A percentile compares a stretch with the other conserved stretches of the same genome.
These are phyloP conservation scores for Thelonectria rubi DNA, from an alignment of 2,329 filamentous ascomycete species.

Conservation along the genomic window DNA sequence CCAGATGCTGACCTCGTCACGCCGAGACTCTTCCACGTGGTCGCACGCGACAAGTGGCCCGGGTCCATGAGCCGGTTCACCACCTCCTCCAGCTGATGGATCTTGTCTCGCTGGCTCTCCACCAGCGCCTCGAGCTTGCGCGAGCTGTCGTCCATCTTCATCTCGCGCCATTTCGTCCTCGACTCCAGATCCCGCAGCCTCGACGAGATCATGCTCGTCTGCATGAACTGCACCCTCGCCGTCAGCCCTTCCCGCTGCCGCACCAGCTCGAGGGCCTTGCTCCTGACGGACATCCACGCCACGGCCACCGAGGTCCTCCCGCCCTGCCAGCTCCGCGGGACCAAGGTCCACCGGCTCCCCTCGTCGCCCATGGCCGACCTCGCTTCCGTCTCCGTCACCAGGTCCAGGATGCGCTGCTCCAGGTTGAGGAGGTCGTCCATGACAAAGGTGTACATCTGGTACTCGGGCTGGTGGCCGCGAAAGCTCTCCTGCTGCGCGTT, in stretches of 20 bases:
- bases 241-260: slow-evolving; percentile 57
- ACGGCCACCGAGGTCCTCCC: slow-evolving; percentile 51
- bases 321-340: slow-evolving; percentile 51
- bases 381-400: slow-evolving; percentile 55
- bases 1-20: slow-evolving; percentile 23
- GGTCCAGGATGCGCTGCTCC: slow-evolving; percentile 55
- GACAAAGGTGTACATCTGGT: slow-evolving; percentile 58
- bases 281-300: slow-evolving; percentile 55
- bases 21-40: slow-evolving; percentile 25
- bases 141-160: slow-evolving; percentile 42
- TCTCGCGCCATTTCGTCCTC: slow-evolving; percentile 44
- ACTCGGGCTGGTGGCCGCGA: slow-evolving; percentile 46
- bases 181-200: slow-evolving; percentile 49
- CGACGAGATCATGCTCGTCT: slow-evolving; percentile 60
- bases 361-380: slow-evolving; percentile 35
- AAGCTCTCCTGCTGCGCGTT: slow-evolving; percentile 39
- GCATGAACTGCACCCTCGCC: slow-evolving; percentile 56
- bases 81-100: slow-evolving; percentile 34
- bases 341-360: slow-evolving; percentile 49
- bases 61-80: slow-evolving; percentile 26
- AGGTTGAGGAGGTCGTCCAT: slow-evolving; percentile 57
- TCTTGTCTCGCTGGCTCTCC: slow-evolving; percentile 40
- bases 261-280: slow-evolving; percentile 56
- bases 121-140: slow-evolving; percentile 37
- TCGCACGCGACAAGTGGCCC: slow-evolving; percentile 26